Base-by-base conservation (phyloP, 1,284 basidiomycete genomes). In the Fistulina hepatica region DNA sequence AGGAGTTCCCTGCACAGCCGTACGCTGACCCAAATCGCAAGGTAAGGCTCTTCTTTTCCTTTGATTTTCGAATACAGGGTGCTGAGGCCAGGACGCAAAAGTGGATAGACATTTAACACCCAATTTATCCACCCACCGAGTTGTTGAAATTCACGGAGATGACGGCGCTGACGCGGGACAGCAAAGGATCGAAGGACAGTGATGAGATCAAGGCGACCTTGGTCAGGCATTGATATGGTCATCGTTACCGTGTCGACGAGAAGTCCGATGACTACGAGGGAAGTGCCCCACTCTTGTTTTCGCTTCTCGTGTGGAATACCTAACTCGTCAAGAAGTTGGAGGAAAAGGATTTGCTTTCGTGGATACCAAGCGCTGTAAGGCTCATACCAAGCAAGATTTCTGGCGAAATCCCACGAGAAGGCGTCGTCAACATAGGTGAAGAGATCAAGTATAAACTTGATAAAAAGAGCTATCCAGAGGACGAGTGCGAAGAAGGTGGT, bases 281-380 rank as follows among this genome's bases (percentile, higher is more conserved):
- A 7, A 0, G 19, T 2, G 0, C 61, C 59, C 6, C 24, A 58
- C 0, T 60, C 3, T 33, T 69, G 68, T 40, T 69, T 71, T 11
- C 43, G 40, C 6, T 44, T 28, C 2, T 61, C 52, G 39, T 69
- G 63, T 0, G 61, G 63, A 1, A 67, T 53, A 0, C 57, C 52
- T 3, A 69, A 43, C 2, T 53, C 33, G 36, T 69, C 64, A 60
- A 61, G 67, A 0, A 68, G 51, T 2, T 36, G 4, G 0, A 69
- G 54, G 0, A 64, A 50, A 0, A 22, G 11, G 0, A 44, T 46
- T 41, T 69, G 67, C 3, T 56, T 48, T 0, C 22, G 13, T 0
- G 64, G 64, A 21, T 57, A 43, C 8, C 10, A 22, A 1, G 36
- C 36, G 1, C 45, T n/a, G 34, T 64, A 67, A 0, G 48, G 55